phyloP scores from a whole-genome alignment of 176 grass and related monocot species.

The Oryza australiensis region DNA sequence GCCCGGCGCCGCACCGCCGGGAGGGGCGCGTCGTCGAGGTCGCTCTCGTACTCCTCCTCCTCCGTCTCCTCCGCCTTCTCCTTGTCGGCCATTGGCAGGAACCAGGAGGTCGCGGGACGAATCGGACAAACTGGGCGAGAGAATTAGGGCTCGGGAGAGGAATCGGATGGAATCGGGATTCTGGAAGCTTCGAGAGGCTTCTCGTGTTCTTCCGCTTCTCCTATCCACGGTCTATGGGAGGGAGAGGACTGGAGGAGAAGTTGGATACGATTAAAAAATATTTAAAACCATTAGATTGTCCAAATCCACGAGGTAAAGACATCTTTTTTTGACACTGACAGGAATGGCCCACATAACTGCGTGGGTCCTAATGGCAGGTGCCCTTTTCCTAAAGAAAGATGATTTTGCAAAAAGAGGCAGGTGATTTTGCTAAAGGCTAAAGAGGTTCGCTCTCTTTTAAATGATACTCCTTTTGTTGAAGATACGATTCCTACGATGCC shows the following conservation, averaged over 20 bases:
- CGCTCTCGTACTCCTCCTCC: conserved; percentile 80
- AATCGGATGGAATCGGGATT: conserved; percentile 38
- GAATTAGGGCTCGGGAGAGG: conserved; percentile 26
- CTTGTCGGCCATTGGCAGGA: conserved; percentile 45
- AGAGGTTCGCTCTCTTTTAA: not conserved
- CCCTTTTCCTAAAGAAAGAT: not conserved
- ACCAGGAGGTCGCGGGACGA: conserved; percentile 25
- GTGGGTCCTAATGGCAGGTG: not conserved
- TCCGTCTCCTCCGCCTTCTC: conserved; percentile 19
- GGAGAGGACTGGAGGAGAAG: not conserved
- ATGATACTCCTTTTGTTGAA: not conserved
- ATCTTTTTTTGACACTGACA: not conserved
- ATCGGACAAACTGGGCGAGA: not conserved
- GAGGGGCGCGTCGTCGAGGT: conserved; percentile 83
- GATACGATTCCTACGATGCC: not conserved
- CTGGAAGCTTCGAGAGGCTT: conserved; percentile 45
- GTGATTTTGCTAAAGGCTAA: not conserved
- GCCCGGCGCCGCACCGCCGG: conserved; percentile 65
- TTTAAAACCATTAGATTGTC: conserved; percentile 25
- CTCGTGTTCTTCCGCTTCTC: conserved; percentile 1
- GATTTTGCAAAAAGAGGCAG: not conserved
- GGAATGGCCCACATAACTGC: not conserved
- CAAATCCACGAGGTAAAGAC: not conserved
- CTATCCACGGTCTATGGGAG: conserved; percentile 7
- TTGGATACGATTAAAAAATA: conserved; percentile 25